Conservation (phyloP, 2,329 filamentous ascomycete genomes). For the Sodiomyces alkalinus region DNA sequence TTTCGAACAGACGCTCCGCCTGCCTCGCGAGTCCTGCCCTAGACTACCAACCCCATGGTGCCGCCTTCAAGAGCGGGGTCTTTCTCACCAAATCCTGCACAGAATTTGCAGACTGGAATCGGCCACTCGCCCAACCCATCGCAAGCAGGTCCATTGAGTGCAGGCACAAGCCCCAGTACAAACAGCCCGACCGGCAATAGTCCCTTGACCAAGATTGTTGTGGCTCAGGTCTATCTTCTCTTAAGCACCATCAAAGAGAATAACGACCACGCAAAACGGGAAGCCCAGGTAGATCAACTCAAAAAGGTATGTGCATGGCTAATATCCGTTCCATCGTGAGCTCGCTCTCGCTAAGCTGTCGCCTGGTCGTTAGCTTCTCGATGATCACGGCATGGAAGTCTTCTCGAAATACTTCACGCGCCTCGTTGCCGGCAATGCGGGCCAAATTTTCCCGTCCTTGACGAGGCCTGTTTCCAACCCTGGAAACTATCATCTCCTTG, state of each 20-base stretch:
- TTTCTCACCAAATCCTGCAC: slow-evolving; percentile 46
- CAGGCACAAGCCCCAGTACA: slow-evolving; percentile 45
- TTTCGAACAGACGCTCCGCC: slow-evolving; percentile 5
- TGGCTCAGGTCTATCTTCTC: slow-evolving; percentile 88
- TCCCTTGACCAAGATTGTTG: slow-evolving; percentile 79
- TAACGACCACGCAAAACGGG: slow-evolving; percentile 81
- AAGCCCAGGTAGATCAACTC: slow-evolving; percentile 79
- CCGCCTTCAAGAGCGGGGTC: slow-evolving; percentile 47
- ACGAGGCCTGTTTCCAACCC: slow-evolving; percentile 59
- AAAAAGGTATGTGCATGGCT: slow-evolving; percentile 80
- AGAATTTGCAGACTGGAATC: slow-evolving; percentile 39
- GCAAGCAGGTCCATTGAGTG: slow-evolving; percentile 40
- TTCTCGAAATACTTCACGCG: slow-evolving; percentile 92
- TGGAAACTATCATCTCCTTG: slow-evolving; percentile 71
- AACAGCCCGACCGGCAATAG: slow-evolving; percentile 46
- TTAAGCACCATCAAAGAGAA: slow-evolving; percentile 92
- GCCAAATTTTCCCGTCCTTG: slow-evolving; percentile 74
- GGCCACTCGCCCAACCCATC: slow-evolving; percentile 42
- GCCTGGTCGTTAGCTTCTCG: slow-evolving; percentile 66
- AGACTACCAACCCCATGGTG: slow-evolving; percentile 30
- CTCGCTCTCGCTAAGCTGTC: too few relatives aligned
- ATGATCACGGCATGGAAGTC: slow-evolving; percentile 98
- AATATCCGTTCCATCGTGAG: too few relatives aligned
- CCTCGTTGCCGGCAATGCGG: slow-evolving; percentile 78
- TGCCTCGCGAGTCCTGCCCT: slow-evolving; percentile 2